Base-by-base conservation (phyloP, 371 early-diverging fungal species). In the Mortierella polycephala region DNA sequence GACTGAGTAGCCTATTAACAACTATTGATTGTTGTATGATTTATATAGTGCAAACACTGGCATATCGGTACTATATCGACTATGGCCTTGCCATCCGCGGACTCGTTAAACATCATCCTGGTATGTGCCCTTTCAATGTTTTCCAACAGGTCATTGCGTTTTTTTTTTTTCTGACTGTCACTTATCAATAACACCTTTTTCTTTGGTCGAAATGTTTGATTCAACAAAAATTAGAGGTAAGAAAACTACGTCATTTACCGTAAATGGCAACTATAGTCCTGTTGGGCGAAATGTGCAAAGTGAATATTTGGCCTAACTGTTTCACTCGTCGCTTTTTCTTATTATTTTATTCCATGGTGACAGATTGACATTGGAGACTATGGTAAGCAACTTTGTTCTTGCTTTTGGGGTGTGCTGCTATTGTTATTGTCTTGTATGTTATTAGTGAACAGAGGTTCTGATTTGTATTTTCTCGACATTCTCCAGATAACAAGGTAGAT, bases 21-120 rank as follows among this genome's bases (percentile, higher is more conserved):
- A 12, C n/a, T 11, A 14, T n/a, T 47, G 47, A 14, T 47, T 9
- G 12, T 5, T 10, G 0, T 11, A 12, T 47, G 12, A 5, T 47
- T 12, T n/a, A 8, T 12, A 18, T 46, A 62, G 62, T 62, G 20
- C 50, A 62, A 14, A 69, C 70, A 44, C 82, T 94, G 2, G 88
- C 90, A 60, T 60, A 67, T 13, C 69, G 79, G 7, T 95, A 95
- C 68, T 88, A 88, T 67, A 65, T 75, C 16, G 85, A 90, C 56
- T 94, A 95, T 75, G 95, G 96, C 2, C 83, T 94, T 18, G 89
- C 94, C n/a, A 81, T 95, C 41, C 89, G 93, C 42, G 95, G 95
- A 10, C 83, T 94, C 5, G 74, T 90, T 20, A 83, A 85, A 60
- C 88, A 95, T 63, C 92, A 94, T 45, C 79, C 79, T 81, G 75